Evolutionary conservation across 495 filamentous ascomycete species (phyloP).

Genomic region (Aspergillus nidulans): DNA sequence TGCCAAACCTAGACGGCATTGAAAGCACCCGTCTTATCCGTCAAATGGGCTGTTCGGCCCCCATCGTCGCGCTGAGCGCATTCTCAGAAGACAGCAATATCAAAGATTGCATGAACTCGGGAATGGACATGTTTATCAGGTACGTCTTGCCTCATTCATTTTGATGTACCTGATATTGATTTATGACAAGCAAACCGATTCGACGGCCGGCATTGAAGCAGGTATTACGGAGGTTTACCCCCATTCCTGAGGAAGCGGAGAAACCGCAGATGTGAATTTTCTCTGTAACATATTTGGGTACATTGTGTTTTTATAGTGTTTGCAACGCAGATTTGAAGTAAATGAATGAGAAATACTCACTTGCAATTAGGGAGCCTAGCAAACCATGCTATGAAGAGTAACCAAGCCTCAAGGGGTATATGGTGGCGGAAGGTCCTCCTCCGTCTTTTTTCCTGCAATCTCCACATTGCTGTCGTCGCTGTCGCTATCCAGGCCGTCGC

Average conservation of each 20-base stretch:
- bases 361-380: background rate
- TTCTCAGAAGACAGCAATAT: slow-evolving; percentile 89
- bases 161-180: background rate
- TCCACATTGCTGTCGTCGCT: background rate
- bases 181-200: slow-evolving; percentile 65
- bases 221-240: slow-evolving; percentile 65
- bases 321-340: background rate
- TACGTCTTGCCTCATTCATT: background rate
- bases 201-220: slow-evolving; percentile 76
- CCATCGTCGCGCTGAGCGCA: slow-evolving; percentile 87
- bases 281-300: background rate
- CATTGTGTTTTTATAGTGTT: background rate
- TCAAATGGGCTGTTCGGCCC: slow-evolving; percentile 78
- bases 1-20: slow-evolving; percentile 89
- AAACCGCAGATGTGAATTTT: background rate
- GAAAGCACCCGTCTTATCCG: slow-evolving; percentile 85
- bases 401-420: slow-evolving; percentile 15
- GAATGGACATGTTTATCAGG: slow-evolving; percentile 67
- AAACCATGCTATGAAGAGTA: background rate
- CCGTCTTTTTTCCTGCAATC: background rate
- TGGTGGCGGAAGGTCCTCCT: slow-evolving; percentile 20
- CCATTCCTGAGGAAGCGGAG: slow-evolving; percentile 49
- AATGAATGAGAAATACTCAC: background rate
- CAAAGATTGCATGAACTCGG: slow-evolving; percentile 73
- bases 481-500: slow-evolving; percentile 9